A percentile compares a stretch with the other conserved stretches of the same genome.
Evolutionary conservation across 495 filamentous ascomycete genomes (phyloP).

Genomic region (Neurospora terricola): DNA sequence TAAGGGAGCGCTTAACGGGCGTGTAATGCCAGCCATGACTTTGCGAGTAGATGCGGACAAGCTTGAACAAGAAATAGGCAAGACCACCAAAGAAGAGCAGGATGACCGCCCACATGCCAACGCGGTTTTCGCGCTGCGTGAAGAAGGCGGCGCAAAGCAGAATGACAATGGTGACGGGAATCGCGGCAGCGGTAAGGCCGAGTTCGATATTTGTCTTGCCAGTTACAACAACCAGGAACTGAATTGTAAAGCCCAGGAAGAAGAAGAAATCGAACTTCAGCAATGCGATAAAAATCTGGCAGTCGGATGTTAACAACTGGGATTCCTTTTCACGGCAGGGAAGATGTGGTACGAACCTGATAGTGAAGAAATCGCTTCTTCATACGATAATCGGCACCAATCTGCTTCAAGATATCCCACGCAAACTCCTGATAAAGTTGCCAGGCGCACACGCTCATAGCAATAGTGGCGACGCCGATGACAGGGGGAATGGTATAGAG

Average conservation of each 20-base stretch:
- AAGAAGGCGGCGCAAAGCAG: conserved; percentile 75
- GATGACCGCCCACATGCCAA: conserved; percentile 69
- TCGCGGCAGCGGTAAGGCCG: conserved; percentile 74
- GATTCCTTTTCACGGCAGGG: neutral
- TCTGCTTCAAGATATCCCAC: conserved; percentile 99
- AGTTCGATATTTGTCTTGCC: conserved; percentile 62
- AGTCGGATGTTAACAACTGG: conserved; percentile 18
- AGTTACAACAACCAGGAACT: conserved; percentile 88
- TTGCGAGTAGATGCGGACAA: conserved; percentile 81
- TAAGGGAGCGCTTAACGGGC: conserved; percentile 69
- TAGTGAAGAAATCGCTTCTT: conserved; percentile 93
- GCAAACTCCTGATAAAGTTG: conserved; percentile 98
- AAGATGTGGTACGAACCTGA: conserved; percentile 52
- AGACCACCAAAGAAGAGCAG: conserved; percentile 81
- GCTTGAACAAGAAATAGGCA: conserved; percentile 97
- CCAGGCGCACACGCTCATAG: conserved; percentile 71
- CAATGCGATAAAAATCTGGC: conserved; percentile 89
- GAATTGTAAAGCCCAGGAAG: conserved; percentile 95
- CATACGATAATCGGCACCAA: conserved; percentile 93
- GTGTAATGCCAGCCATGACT: conserved; percentile 45
- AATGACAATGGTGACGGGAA: conserved; percentile 83
- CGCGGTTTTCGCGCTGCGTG: conserved; percentile 69
- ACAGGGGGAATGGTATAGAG: conserved; percentile 79
- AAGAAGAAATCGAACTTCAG: conserved; percentile 99
- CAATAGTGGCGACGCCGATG: conserved; percentile 62